phyloP scores from a whole-genome alignment of 129 eudicot genomes.

The Glebionis coronaria region DNA sequence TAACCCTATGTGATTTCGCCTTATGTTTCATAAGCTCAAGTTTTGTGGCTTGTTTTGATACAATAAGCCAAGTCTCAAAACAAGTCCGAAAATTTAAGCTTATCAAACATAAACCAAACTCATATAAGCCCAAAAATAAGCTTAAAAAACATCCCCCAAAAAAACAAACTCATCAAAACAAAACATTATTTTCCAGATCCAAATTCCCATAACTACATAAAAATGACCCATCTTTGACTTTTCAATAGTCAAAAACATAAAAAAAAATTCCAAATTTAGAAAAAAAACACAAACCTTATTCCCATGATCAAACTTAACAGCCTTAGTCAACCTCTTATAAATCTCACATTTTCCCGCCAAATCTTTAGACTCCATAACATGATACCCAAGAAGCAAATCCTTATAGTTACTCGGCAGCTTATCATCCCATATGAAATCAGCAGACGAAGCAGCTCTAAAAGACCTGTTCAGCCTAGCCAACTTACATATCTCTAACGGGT shows the following conservation, averaged over 20 bases:
- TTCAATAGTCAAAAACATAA: no score
- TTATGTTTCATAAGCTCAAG: no score
- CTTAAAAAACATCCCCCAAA: background rate
- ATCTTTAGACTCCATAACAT: conserved; percentile 4
- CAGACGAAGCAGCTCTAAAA: conserved; percentile 67
- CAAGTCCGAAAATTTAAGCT: no score
- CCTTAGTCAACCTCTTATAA: conserved; percentile 45
- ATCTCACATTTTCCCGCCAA: conserved; percentile 41
- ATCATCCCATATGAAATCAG: conserved; percentile 79
- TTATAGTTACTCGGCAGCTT: conserved; percentile 61
- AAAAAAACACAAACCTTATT: conserved; percentile 42
- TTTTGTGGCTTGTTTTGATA: no score
- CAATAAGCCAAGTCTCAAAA: no score
- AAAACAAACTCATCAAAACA: background rate
- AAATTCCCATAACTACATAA: background rate
- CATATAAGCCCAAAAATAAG: no score
- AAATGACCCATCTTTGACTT: background rate
- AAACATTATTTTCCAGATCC: background rate
- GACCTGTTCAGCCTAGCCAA: conserved; percentile 66
- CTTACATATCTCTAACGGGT: conserved; percentile 79
- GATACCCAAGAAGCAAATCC: conserved; percentile 39
- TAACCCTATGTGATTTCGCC: no score
- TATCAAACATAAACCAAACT: no score
- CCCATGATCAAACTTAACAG: conserved; percentile 52
- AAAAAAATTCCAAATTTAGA: no score